These are phyloP conservation scores for Oryza glaberrima DNA, from an alignment of 176 grass and related monocot genomes.

Conservation along the genomic window DNA sequence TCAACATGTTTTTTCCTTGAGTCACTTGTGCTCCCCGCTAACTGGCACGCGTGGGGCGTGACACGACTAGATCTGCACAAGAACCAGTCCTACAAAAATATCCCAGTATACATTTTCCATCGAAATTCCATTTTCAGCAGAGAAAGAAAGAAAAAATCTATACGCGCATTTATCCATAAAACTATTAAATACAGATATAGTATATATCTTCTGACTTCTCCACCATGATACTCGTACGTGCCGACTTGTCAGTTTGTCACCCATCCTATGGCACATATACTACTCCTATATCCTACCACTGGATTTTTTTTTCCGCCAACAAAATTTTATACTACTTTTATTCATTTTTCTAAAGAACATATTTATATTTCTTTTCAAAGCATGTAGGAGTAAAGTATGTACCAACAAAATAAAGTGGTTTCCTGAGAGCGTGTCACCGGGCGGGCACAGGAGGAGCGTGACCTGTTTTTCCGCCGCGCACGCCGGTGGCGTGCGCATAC, in stretches of 20 bases:
- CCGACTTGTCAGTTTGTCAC: neutral
- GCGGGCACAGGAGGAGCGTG: neutral
- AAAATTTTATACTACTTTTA: neutral
- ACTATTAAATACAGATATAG: neutral
- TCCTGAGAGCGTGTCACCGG: neutral
- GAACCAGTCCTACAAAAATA: neutral
- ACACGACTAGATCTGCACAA: slow-evolving; percentile 2
- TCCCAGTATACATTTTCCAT: neutral
- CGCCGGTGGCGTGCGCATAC: neutral
- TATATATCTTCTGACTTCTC: no score
- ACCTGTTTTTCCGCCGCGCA: slow-evolving; percentile 2
- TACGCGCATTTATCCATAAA: neutral
- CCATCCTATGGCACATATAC: neutral
- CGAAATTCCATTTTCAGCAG: neutral
- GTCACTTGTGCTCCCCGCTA: neutral
- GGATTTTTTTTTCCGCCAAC: neutral
- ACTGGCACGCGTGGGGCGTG: neutral
- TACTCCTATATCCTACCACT: neutral
- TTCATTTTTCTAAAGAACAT: neutral
- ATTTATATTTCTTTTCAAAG: neutral
- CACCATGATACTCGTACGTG: no score
- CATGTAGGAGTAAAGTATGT: no score
- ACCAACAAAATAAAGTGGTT: neutral
- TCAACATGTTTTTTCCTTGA: neutral
- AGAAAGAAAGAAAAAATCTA: neutral